Evolutionary conservation across 1,139 yeast genomes (phyloP).

Genomic region (Williopsis jadinii): DNA sequence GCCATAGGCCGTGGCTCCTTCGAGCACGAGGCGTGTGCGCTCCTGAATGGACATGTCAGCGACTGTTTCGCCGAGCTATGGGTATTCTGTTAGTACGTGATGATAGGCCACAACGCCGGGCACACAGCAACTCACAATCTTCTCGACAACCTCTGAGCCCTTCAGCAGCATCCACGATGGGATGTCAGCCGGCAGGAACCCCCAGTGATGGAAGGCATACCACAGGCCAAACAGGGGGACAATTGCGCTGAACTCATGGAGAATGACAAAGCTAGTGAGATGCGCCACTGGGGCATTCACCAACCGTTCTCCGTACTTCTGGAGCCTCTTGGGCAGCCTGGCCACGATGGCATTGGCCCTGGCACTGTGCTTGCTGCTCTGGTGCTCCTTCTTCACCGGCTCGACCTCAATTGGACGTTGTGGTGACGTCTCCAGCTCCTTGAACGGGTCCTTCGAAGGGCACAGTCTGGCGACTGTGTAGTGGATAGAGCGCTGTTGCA

Average conservation of each 20-base stretch:
- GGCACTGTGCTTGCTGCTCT: not conserved
- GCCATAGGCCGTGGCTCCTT: constrained; percentile 88
- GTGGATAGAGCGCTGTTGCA: no score
- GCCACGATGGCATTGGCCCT: constrained; percentile 6
- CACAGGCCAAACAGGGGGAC: constrained; percentile 72
- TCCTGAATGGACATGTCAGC: constrained; percentile 36
- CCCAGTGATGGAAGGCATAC: constrained; percentile 60
- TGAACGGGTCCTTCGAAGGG: constrained; percentile 6
- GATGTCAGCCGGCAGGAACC: constrained; percentile 44
- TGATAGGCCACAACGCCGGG: not conserved
- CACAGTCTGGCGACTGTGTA: no score
- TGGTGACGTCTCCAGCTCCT: constrained; percentile 10
- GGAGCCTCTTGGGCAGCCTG: constrained; percentile 17
- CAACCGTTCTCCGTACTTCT: constrained; percentile 18
- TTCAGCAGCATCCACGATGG: constrained; percentile 62
- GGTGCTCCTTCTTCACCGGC: not conserved
- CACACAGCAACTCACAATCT: constrained; percentile 25
- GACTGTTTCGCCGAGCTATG: constrained; percentile 24
- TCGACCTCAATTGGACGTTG: constrained; percentile 1
- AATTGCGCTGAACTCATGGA: constrained; percentile 86
- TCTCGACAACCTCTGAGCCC: constrained; percentile 55
- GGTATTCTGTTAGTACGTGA: not conserved
- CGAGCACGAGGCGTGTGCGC: constrained; percentile 53
- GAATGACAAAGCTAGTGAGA: constrained; percentile 61
- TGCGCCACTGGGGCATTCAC: constrained; percentile 57